Base-by-base conservation (phyloP, 2,329 filamentous ascomycete genomes). In the Colletotrichum tropicale region DNA sequence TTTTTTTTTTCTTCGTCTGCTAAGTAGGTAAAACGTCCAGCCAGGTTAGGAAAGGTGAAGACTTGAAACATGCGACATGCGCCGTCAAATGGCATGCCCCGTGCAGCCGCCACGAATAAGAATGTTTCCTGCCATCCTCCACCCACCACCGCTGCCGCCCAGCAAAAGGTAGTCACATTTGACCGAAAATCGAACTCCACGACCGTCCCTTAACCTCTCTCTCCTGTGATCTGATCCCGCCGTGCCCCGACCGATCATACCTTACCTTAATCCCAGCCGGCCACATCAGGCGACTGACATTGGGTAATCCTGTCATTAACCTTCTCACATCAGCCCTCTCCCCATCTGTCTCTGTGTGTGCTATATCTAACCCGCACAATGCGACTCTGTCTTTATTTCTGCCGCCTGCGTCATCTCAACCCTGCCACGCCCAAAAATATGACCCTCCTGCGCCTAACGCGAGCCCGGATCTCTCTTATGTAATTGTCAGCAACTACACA, bases 41-140 rank as follows among this genome's bases (percentile, higher is more conserved):
- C 69, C 61, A 24, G 16, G 10, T 56, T 34, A 18, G 48, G 69
- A 32, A 66, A 66, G 8, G 52, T 58, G 64, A 36, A 15, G 74
- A 36, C 58, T 52, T 76, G 74, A 74, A 74, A 76, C 74, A 74
- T 74, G 70, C 73, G 73, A 75, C 73, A 72, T 64, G 69, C 73
- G 74, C 70, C 74, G 65, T 64, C 70, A 74, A 76, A 74, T 76
- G 74, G 70, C 70, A 74, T 65, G 70, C 58, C 32, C 28, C 58
- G 26, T 76, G 70, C 70, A 76, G 52, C 74, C 70, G 74, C 65
- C 74, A 74, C 70, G 28, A 69, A 74, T 52, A 21, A 74, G 64
- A 69, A 74, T 74, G 70, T 74, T 74, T 60, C 65, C 56, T 34
- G 56, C 56, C 58, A 30, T 52, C 32, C 56, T 38, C 18, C 30